Conservation (phyloP, 2,329 filamentous ascomycete genomes). For the Aspergillus ruber region DNA sequence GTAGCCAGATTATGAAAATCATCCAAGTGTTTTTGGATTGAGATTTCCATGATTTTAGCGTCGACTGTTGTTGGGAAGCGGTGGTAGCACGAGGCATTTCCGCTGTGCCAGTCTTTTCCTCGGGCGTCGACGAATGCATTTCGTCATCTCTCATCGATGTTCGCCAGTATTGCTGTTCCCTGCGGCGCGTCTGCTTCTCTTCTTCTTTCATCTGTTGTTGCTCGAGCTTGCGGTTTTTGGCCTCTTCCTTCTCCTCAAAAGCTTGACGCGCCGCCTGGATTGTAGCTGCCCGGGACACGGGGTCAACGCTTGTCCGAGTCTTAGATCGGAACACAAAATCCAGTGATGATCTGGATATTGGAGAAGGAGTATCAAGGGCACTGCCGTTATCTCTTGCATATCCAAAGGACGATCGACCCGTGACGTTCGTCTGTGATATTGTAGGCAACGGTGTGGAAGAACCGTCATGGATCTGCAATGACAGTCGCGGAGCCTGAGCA, state of each 20-base stretch:
- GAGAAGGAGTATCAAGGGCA: conserved; percentile 45
- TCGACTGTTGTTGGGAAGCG: conserved; percentile 5
- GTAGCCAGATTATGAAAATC: conserved; percentile 51
- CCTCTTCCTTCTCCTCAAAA: conserved; percentile 54
- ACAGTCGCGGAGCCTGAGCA: conserved; percentile 27
- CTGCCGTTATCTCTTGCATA: conserved; percentile 46
- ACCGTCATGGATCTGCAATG: conserved; percentile 33
- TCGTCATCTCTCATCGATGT: conserved; percentile 16
- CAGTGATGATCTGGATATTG: conserved; percentile 50
- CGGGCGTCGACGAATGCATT: neutral
- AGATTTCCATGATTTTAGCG: conserved; percentile 23
- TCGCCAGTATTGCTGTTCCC: conserved; percentile 30
- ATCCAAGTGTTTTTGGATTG: conserved; percentile 42
- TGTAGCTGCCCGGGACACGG: conserved; percentile 49
- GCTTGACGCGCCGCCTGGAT: conserved; percentile 52
- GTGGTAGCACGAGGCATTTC: conserved; percentile 2
- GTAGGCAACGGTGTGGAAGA: conserved; percentile 44
- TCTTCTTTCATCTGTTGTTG: conserved; percentile 46
- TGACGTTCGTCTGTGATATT: conserved; percentile 48
- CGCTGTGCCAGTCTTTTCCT: conserved; percentile 9
- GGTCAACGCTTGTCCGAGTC: conserved; percentile 45
- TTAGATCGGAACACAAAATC: conserved; percentile 50
- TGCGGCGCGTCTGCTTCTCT: conserved; percentile 38
- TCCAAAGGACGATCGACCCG: conserved; percentile 41
- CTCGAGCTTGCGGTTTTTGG: conserved; percentile 50